Percentiles rank a stretch among this genome's conserved stretches.
Conservation (phyloP, 2,329 filamentous ascomycete genomes). For the Decorospora gaudefroyi region DNA sequence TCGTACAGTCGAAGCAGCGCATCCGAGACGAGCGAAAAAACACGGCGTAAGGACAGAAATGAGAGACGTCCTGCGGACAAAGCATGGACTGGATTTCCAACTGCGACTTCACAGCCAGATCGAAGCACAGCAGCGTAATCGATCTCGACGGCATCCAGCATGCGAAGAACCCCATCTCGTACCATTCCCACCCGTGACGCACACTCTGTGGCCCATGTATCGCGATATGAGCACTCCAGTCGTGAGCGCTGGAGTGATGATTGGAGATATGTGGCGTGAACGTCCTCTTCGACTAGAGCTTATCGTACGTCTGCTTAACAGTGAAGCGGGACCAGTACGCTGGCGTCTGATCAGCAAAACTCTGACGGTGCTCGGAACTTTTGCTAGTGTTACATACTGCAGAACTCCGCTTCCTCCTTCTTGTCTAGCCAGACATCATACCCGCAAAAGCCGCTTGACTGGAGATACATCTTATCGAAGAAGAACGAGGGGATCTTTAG, state of each 20-base stretch:
- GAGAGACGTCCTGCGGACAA: conserved; percentile 3
- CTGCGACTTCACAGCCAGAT: conserved; percentile 14
- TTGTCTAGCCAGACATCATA: conserved; percentile 6
- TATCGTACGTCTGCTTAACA: conserved; percentile 21
- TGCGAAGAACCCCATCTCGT: conserved; percentile 20
- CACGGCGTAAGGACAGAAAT: conserved; percentile 9
- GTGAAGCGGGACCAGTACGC: conserved; percentile 16
- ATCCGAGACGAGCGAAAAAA: conserved; percentile 14
- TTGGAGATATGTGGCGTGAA: conserved; percentile 15
- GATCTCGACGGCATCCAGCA: conserved; percentile 6
- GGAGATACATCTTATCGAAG: conserved; percentile 15
- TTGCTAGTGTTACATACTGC: conserved; percentile 10
- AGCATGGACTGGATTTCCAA: conserved; percentile 7
- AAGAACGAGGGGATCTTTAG: conserved; percentile 11
- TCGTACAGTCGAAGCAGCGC: conserved; percentile 20
- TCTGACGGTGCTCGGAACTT: not conserved
- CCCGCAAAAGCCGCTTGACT: conserved; percentile 17
- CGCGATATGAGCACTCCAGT: not conserved
- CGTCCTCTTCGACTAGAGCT: conserved; percentile 15
- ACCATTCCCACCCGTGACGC: conserved; percentile 20
- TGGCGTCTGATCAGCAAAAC: not conserved
- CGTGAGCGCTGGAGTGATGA: not conserved
- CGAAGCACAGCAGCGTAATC: conserved; percentile 16
- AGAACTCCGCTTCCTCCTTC: conserved; percentile 7
- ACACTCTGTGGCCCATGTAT: not conserved